Percentiles rank a stretch among this genome's conserved stretches.
Conservation (phyloP, 345 rosid species). For the Aegle marmelos region DNA sequence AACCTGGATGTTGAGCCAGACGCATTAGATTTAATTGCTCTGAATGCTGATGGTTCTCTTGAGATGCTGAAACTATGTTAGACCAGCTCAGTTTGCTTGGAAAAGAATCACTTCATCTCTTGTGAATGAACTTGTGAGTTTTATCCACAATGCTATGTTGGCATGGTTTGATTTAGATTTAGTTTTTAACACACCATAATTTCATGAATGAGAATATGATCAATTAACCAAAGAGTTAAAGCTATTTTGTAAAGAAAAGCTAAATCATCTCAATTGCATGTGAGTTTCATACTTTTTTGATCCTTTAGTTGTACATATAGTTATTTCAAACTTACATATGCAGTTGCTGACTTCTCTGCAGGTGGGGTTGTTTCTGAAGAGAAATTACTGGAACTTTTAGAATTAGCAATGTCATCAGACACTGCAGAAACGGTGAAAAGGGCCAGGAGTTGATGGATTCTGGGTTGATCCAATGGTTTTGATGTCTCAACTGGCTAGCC, state of each 20-base stretch:
- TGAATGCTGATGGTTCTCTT: slow-evolving; percentile 94
- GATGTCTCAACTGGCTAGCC: slow-evolving; percentile 98
- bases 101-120: slow-evolving; percentile 72
- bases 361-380: slow-evolving; percentile 96
- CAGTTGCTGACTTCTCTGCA: slow-evolving; percentile 23
- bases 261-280: not conserved
- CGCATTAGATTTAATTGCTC: slow-evolving; percentile 90
- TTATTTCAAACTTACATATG: slow-evolving; percentile 1
- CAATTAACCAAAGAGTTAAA: not conserved
- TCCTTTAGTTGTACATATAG: not conserved
- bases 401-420: slow-evolving; percentile 91
- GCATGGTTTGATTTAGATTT: not conserved
- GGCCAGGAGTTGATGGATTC: slow-evolving; percentile 91
- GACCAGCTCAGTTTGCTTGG: slow-evolving; percentile 97
- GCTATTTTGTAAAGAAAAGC: not conserved
- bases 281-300: not conserved
- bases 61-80: slow-evolving; percentile 96
- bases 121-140: slow-evolving; percentile 93
- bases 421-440: slow-evolving; percentile 92
- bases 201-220: not conserved
- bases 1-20: slow-evolving; percentile 80
- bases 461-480: slow-evolving; percentile 91
- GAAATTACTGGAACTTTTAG: slow-evolving; percentile 86
- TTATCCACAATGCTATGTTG: slow-evolving; percentile 4
- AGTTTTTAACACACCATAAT: not conserved